Percentiles rank a stretch among this genome's conserved stretches.
Evolutionary conservation across 805 yeast species (phyloP).

Genomic region (Tetrapisispora namnaoensis): DNA sequence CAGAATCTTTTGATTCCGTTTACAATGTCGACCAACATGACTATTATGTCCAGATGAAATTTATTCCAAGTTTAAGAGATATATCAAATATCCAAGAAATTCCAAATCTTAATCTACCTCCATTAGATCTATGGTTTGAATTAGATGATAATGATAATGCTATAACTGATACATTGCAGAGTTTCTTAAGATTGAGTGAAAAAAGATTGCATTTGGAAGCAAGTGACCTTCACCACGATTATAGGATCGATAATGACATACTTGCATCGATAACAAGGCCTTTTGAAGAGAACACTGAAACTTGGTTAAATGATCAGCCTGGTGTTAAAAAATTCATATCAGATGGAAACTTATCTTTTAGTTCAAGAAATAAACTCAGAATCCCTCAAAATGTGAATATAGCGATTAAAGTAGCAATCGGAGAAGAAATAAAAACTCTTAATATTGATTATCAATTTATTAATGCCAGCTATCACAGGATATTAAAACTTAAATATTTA

Average conservation of each 20-base stretch:
- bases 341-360: conserved; percentile 11
- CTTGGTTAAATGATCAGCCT: conserved; percentile 33
- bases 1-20: conserved; percentile 6
- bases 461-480: conserved; percentile 16
- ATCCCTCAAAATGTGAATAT: conserved; percentile 8
- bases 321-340: conserved; percentile 35
- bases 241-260: conserved; percentile 14
- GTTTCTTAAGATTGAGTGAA: conserved; percentile 15
- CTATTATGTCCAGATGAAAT: conserved; percentile 22
- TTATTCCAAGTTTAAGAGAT: conserved; percentile 13
- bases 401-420: conserved; percentile 6
- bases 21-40: conserved; percentile 22
- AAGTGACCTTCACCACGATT: conserved; percentile 21
- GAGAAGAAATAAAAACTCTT: conserved; percentile 1
- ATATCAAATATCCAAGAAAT: background rate
- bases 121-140: conserved; percentile 25
- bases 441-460: conserved; percentile 16
- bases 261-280: conserved; percentile 10
- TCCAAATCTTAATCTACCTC: conserved; percentile 8
- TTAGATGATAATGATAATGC: conserved; percentile 22
- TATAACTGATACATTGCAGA: conserved; percentile 14
- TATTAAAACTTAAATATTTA: conserved; percentile 19
- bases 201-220: conserved; percentile 16
- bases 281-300: conserved; percentile 14
- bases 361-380: conserved; percentile 7